Conservation (phyloP, 805 yeast genomes). For the Suhomyces sp. region DNA sequence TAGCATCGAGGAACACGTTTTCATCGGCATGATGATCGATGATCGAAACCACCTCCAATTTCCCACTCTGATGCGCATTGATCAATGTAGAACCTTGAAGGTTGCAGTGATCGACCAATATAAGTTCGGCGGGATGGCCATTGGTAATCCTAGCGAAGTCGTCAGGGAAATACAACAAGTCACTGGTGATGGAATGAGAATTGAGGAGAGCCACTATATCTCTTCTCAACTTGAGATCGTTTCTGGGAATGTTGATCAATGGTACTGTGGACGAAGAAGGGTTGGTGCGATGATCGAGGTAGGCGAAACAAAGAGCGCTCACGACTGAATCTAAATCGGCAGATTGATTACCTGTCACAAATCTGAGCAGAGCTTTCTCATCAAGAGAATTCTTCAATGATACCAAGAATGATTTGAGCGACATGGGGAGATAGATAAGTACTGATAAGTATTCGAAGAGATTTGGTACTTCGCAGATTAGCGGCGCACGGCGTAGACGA, state of each 20-base stretch:
- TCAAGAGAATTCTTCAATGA: conserved; percentile 17
- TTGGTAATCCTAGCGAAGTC: conserved; percentile 44
- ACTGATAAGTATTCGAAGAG: not conserved
- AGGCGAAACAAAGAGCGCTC: conserved; percentile 71
- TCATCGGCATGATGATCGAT: conserved; percentile 91
- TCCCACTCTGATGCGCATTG: conserved; percentile 21
- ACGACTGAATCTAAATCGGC: conserved; percentile 88
- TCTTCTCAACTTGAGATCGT: conserved; percentile 65
- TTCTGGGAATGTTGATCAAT: conserved; percentile 64
- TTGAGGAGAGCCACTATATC: conserved; percentile 62
- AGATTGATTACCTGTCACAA: conserved; percentile 81
- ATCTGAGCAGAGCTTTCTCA: conserved; percentile 18
- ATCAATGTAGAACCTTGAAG: conserved; percentile 48
- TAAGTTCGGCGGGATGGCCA: conserved; percentile 34
- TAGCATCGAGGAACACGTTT: conserved; percentile 41
- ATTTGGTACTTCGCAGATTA: not conserved
- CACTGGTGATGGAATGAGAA: conserved; percentile 43
- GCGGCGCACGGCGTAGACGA: not conserved
- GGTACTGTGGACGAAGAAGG: conserved; percentile 52
- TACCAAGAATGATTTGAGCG: conserved; percentile 24
- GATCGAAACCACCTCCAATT: conserved; percentile 49
- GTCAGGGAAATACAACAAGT: conserved; percentile 60
- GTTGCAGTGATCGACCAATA: conserved; percentile 81
- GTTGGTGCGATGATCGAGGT: conserved; percentile 36
- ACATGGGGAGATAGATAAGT: conserved; percentile 15